phyloP scores from a whole-genome alignment of 345 rosid species.

The Kernera saxatilis region DNA sequence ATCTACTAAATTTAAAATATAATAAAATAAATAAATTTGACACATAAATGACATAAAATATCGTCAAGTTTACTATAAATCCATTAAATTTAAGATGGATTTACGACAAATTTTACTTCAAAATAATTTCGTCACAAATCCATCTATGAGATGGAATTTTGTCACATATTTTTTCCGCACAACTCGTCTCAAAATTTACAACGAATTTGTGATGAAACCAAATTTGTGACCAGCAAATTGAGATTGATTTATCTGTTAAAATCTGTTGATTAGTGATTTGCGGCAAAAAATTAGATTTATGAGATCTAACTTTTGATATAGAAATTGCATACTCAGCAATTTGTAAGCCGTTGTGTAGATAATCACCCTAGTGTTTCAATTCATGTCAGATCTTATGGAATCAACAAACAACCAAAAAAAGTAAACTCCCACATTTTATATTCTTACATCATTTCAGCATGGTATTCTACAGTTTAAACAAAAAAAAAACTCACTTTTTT shows the following conservation, averaged over 20 bases:
- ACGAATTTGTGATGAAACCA: neutral
- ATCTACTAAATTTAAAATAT: no score
- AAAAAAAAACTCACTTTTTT: no score
- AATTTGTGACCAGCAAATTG: neutral
- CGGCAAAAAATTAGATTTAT: neutral
- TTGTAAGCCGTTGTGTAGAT: neutral
- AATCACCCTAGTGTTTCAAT: neutral
- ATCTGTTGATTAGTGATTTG: neutral
- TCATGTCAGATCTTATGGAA: neutral
- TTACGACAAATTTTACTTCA: neutral
- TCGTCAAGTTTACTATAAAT: no score
- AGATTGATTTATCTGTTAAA: neutral
- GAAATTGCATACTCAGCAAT: neutral
- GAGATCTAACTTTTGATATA: neutral
- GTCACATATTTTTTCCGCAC: neutral
- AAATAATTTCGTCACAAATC: no score
- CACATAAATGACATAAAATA: no score
- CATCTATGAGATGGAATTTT: no score
- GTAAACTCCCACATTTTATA: neutral
- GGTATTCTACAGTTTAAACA: neutral
- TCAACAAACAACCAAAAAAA: neutral
- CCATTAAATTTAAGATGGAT: no score
- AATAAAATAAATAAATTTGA: no score
- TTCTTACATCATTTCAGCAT: neutral
- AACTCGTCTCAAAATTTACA: neutral